Percentiles rank a stretch among this genome's conserved stretches.
Evolutionary conservation across 73 alveolate genomes (phyloP).

Genomic region (Tetrahymena thermophila): DNA sequence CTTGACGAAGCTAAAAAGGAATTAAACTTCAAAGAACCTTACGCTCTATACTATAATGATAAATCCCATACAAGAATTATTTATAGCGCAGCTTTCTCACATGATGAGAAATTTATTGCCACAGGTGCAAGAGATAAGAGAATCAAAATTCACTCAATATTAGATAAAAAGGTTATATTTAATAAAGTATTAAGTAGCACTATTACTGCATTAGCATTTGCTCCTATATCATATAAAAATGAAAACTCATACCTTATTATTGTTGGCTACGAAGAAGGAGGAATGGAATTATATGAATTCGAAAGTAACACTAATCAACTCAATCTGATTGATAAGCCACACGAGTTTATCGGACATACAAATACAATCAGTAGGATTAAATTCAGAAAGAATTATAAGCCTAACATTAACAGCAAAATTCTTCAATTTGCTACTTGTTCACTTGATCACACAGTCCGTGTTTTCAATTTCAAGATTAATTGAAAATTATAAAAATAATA

Average conservation of each 20-base stretch:
- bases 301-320: background rate
- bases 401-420: background rate
- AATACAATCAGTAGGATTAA: slow-evolving; percentile 6
- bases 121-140: slow-evolving; percentile 95
- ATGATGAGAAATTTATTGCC: slow-evolving; percentile 72
- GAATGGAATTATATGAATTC: slow-evolving; percentile 6
- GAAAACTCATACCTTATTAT: slow-evolving; percentile 3
- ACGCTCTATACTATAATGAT: slow-evolving; percentile 58
- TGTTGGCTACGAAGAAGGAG: slow-evolving; percentile 23
- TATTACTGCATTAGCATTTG: slow-evolving; percentile 20
- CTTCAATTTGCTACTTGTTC: slow-evolving; percentile 20
- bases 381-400: slow-evolving; percentile 6
- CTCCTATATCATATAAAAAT: background rate
- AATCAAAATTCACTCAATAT: slow-evolving; percentile 27
- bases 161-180: background rate
- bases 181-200: slow-evolving; percentile 5
- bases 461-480: background rate
- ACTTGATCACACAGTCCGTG: slow-evolving; percentile 42
- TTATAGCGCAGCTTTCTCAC: slow-evolving; percentile 85
- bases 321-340: background rate
- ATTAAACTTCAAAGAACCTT: slow-evolving; percentile 1
- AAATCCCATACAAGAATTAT: slow-evolving; percentile 90
- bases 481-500: background rate
- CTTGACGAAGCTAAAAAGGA: slow-evolving; percentile 2
- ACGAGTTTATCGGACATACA: slow-evolving; percentile 7